Conservation (phyloP, 257 asterid genomes). For the Salvia rosmarinus region DNA sequence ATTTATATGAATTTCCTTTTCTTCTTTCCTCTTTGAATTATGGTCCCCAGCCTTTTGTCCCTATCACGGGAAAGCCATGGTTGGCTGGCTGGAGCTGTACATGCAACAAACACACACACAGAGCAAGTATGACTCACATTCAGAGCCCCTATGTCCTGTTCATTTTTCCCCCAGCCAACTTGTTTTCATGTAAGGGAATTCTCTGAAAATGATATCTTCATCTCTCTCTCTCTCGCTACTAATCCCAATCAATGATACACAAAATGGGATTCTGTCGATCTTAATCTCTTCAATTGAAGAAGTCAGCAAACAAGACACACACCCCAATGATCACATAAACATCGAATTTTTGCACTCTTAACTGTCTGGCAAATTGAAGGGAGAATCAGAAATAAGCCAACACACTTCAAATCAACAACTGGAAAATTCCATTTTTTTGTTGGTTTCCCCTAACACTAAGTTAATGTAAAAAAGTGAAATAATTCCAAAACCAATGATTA, state of each 20-base stretch:
- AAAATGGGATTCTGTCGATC: conserved; percentile 16
- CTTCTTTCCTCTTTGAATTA: conserved; percentile 37
- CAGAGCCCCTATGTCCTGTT: conserved; percentile 44
- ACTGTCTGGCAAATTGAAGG: conserved; percentile 20
- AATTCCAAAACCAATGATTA: conserved; percentile 33
- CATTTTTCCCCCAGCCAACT: conserved; percentile 44
- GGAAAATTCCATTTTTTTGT: conserved; percentile 19
- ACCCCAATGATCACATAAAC: conserved; percentile 21
- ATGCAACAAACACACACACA: conserved; percentile 37
- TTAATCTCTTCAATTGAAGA: conserved; percentile 21
- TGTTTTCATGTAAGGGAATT: conserved; percentile 64
- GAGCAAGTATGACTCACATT: conserved; percentile 44
- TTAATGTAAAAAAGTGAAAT: conserved; percentile 21
- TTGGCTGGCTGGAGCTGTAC: conserved; percentile 56
- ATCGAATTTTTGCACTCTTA: conserved; percentile 19
- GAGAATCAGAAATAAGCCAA: conserved; percentile 14
- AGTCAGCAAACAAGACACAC: conserved; percentile 19
- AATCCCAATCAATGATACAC: conserved; percentile 24
- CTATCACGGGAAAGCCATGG: conserved; percentile 76
- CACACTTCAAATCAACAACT: conserved; percentile 22
- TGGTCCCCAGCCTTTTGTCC: conserved; percentile 68
- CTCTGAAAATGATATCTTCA: conserved; percentile 44
- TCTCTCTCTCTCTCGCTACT: conserved; percentile 27
- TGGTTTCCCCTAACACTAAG: conserved; percentile 13
- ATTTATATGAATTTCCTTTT: conserved; percentile 37